Evolutionary conservation across 1,284 basidiomycete species (phyloP).

Genomic region (Fomitopsis betulina): DNA sequence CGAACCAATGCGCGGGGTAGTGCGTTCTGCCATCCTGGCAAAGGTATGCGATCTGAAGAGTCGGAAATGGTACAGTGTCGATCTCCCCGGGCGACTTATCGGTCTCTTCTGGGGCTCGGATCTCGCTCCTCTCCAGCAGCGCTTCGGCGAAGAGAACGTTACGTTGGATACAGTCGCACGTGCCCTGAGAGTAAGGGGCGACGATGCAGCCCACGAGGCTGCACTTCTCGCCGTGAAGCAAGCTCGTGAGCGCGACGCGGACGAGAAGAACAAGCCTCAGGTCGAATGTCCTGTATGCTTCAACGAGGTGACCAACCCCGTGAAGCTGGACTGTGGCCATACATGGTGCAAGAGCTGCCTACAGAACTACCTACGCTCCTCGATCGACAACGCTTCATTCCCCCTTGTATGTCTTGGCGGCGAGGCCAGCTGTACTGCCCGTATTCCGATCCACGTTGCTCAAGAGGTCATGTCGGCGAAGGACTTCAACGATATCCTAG

Average conservation of each 20-base stretch:
- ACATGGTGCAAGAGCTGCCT: conserved; percentile 61
- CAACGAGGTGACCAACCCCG: conserved; percentile 42
- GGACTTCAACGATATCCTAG: conserved; percentile 49
- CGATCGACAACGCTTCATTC: conserved; percentile 55
- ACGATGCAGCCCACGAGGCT: conserved; percentile 32
- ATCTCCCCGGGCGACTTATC: conserved; percentile 40
- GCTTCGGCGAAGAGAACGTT: conserved; percentile 39
- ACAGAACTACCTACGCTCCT: conserved; percentile 47
- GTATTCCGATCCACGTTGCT: conserved; percentile 47
- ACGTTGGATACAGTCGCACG: conserved; percentile 26
- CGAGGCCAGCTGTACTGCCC: conserved; percentile 47
- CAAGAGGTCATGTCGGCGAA: conserved; percentile 42
- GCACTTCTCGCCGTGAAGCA: conserved; percentile 36
- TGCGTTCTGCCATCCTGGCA: conserved; percentile 39
- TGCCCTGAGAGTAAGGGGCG: conserved; percentile 31
- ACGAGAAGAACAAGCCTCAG: conserved; percentile 12
- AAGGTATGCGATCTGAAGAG: conserved; percentile 39
- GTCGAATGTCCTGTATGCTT: conserved; percentile 60
- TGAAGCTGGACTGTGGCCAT: conserved; percentile 58
- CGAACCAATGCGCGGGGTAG: conserved; percentile 31
- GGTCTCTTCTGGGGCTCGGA: conserved; percentile 41
- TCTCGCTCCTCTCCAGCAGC: conserved; percentile 31
- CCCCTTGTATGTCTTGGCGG: conserved; percentile 64
- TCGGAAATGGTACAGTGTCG: conserved; percentile 37
- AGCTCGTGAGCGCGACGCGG: conserved; percentile 27